A percentile compares a stretch with the other conserved stretches of the same genome.
Conservation (phyloP, 805 yeast species). For the Metschnikowia kunwiensis region DNA sequence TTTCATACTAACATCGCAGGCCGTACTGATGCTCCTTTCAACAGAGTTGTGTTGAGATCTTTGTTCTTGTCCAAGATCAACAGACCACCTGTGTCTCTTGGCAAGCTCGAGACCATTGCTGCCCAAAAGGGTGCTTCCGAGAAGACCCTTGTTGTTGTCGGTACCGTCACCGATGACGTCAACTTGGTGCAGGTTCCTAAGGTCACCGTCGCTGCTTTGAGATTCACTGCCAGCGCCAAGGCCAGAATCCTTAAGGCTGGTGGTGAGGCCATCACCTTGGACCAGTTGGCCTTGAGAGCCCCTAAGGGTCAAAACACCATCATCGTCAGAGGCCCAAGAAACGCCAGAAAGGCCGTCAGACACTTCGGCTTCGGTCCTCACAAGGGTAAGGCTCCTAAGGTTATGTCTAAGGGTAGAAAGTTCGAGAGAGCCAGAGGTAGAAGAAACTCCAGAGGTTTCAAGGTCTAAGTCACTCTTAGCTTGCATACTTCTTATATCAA, state of each 20-base stretch:
- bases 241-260: conserved; percentile 97
- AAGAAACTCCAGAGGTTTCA: conserved; percentile 99
- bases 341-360: conserved; percentile 98
- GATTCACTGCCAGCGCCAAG: conserved; percentile 98
- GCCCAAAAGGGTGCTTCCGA: conserved; percentile 77
- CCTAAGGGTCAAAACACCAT: conserved; percentile 99
- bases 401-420: conserved; percentile 96
- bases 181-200: conserved; percentile 94
- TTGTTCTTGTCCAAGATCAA: conserved; percentile 96
- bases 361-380: conserved; percentile 99
- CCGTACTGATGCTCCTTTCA: conserved; percentile 99
- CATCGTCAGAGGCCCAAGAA: conserved; percentile 98
- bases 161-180: conserved; percentile 98
- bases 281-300: conserved; percentile 98
- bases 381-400: conserved; percentile 99
- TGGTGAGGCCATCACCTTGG: conserved; percentile 99
- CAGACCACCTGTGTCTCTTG: conserved; percentile 99
- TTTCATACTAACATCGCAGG: conserved; percentile 50
- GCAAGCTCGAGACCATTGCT: conserved; percentile 84
- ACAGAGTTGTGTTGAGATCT: conserved; percentile 92
- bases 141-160: conserved; percentile 88
- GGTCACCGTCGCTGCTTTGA: conserved; percentile 97
- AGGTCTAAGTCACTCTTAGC: conserved; percentile 65
- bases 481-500: conserved; percentile 6
- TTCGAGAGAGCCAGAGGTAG: conserved; percentile 99